Evolutionary conservation across 2,329 filamentous ascomycete species (phyloP).

Genomic region (Fusarium sp.): DNA sequence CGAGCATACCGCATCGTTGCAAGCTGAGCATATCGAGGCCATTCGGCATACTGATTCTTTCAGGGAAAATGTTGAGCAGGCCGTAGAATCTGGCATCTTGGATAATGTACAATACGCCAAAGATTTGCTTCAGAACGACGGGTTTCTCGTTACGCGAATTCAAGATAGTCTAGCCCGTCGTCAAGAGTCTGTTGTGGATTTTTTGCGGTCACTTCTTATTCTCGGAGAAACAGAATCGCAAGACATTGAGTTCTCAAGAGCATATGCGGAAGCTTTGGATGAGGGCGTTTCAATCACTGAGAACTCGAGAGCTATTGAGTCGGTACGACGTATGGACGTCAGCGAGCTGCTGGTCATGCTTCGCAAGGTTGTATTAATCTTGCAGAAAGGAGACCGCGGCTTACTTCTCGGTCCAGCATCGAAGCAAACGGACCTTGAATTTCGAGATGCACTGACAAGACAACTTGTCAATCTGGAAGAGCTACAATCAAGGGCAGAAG

Average conservation of each 20-base stretch:
- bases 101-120: slow-evolving; percentile 55
- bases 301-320: slow-evolving; percentile 63
- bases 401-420: slow-evolving; percentile 48
- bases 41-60: slow-evolving; percentile 77
- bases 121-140: slow-evolving; percentile 68
- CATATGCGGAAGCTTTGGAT: slow-evolving; percentile 70
- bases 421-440: slow-evolving; percentile 45
- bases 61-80: slow-evolving; percentile 60
- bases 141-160: slow-evolving; percentile 60
- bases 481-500: slow-evolving; percentile 57
- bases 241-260: slow-evolving; percentile 57
- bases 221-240: slow-evolving; percentile 51
- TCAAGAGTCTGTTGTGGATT: slow-evolving; percentile 52
- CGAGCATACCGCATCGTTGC: slow-evolving; percentile 55
- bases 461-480: slow-evolving; percentile 58
- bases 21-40: slow-evolving; percentile 72
- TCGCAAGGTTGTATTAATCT: slow-evolving; percentile 39
- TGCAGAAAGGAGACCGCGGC: slow-evolving; percentile 50
- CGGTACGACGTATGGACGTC: slow-evolving; percentile 66
- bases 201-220: slow-evolving; percentile 62
- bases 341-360: slow-evolving; percentile 43
- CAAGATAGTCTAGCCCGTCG: slow-evolving; percentile 43
- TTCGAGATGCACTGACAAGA: slow-evolving; percentile 49
- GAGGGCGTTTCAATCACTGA: slow-evolving; percentile 64
- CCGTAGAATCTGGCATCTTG: slow-evolving; percentile 55